Conservation (phyloP, 2,329 filamentous ascomycete genomes). For the Sporothrix euskadiensis region DNA sequence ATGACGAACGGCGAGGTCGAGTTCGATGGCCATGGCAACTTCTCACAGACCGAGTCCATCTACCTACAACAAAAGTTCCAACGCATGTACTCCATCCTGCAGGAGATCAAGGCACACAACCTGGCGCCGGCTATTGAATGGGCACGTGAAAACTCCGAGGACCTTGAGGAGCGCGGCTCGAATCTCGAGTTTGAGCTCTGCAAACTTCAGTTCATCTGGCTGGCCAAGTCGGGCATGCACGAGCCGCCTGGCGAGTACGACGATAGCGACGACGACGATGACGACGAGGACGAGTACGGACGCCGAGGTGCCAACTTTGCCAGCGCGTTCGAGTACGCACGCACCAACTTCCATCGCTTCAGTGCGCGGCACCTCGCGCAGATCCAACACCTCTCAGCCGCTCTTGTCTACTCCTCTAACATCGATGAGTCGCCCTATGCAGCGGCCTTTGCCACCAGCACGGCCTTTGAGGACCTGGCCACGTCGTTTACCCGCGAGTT, state of each 20-base stretch:
- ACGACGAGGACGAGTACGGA: constrained; percentile 48
- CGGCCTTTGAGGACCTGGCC: constrained; percentile 76
- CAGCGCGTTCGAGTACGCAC: constrained; percentile 72
- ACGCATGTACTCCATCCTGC: constrained; percentile 87
- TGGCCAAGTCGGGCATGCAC: constrained; percentile 62
- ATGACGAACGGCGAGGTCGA: constrained; percentile 37
- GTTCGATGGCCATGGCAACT: constrained; percentile 33
- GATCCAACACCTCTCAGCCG: constrained; percentile 77
- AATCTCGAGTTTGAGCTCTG: constrained; percentile 95
- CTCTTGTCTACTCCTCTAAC: constrained; percentile 77
- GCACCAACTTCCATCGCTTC: constrained; percentile 72
- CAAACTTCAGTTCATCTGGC: constrained; percentile 84
- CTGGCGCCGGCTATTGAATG: constrained; percentile 83
- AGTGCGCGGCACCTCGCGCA: constrained; percentile 72
- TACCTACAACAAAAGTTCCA: constrained; percentile 79
- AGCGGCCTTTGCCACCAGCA: constrained; percentile 68
- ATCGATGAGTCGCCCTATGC: constrained; percentile 75
- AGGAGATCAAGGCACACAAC: constrained; percentile 72
- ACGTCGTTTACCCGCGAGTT: constrained; percentile 92
- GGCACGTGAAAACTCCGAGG: constrained; percentile 69
- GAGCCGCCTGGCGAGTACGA: constrained; percentile 46
- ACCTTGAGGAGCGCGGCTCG: constrained; percentile 78
- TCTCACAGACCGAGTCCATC: constrained; percentile 59
- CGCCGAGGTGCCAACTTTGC: constrained; percentile 39
- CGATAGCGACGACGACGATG: constrained; percentile 52